phyloP scores from a whole-genome alignment of 1,284 basidiomycete species.

The Apiotrichum gracile region DNA sequence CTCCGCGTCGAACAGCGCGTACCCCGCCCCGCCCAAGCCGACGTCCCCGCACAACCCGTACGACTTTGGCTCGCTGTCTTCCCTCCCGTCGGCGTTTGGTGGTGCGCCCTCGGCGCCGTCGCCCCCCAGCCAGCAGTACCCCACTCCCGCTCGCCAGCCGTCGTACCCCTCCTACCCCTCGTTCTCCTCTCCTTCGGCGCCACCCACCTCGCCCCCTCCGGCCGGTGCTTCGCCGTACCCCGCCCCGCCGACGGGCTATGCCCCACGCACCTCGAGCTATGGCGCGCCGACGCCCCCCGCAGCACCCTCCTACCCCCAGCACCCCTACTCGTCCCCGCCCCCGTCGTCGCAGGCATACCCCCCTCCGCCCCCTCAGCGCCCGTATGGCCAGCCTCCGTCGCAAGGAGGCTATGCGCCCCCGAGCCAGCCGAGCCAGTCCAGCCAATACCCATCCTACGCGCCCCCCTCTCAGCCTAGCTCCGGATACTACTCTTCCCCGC shows the following conservation, averaged over 20 bases:
- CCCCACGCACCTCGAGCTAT: slow-evolving; percentile 15
- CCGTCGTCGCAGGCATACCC: slow-evolving; percentile 1
- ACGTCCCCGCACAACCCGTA: slow-evolving; percentile 29
- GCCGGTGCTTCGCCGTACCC: slow-evolving; percentile 13
- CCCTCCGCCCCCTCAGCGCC: slow-evolving; percentile 7
- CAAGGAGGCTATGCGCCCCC: background rate
- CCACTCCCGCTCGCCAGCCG: slow-evolving; percentile 12
- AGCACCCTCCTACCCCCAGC: background rate
- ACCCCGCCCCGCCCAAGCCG: slow-evolving; percentile 21
- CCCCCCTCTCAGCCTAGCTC: background rate
- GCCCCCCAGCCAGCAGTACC: slow-evolving; percentile 17
- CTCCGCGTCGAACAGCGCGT: slow-evolving; percentile 15
- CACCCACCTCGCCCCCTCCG: slow-evolving; percentile 24
- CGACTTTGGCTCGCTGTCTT: slow-evolving; percentile 32
- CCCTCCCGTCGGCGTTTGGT: slow-evolving; percentile 29
- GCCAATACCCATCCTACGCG: slow-evolving; percentile 2
- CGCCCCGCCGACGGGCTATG: slow-evolving; percentile 11
- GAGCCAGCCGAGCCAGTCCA: background rate
- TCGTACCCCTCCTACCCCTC: slow-evolving; percentile 16
- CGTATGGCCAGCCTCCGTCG: background rate
- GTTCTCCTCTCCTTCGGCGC: background rate
- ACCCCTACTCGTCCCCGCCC: background rate
- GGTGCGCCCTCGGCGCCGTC: slow-evolving; percentile 9
- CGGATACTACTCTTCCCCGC: background rate
- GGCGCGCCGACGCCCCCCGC: slow-evolving; percentile 16